phyloP scores from a whole-genome alignment of 257 asterid genomes.

The Petrea volubilis region DNA sequence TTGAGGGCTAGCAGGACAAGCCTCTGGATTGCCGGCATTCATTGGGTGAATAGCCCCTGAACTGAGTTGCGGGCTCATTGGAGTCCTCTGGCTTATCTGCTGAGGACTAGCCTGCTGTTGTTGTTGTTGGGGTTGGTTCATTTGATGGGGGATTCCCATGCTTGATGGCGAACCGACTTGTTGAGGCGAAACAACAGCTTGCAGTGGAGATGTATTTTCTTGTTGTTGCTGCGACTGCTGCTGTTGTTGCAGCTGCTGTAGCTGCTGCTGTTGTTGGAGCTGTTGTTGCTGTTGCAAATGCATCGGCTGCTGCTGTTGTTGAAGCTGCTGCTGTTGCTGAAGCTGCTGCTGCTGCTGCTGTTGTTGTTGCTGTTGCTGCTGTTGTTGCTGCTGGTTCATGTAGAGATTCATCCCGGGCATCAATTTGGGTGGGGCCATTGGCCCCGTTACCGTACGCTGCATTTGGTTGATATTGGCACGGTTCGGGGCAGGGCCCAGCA shows the following conservation, averaged over 20 bases:
- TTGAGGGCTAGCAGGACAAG: constrained; percentile 96
- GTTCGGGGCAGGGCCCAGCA: constrained; percentile 58
- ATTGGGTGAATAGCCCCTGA: constrained; percentile 81
- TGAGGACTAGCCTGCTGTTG: constrained; percentile 83
- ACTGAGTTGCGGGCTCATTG: constrained; percentile 96
- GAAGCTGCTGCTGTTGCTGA: constrained; percentile 39
- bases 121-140: constrained; percentile 51
- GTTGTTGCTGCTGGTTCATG: constrained; percentile 69
- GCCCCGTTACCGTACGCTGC: constrained; percentile 70
- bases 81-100: constrained; percentile 85
- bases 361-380: constrained; percentile 39
- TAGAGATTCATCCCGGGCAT: constrained; percentile 63
- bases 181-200: constrained; percentile 69
- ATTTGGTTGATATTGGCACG: constrained; percentile 69
- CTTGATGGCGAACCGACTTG: constrained; percentile 88
- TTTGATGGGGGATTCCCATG: constrained; percentile 64
- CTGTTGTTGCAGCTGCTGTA: constrained; percentile 39
- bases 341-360: constrained; percentile 35
- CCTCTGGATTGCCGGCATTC: constrained; percentile 68
- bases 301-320: constrained; percentile 36
- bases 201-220: constrained; percentile 68
- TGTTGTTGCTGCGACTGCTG: constrained; percentile 40
- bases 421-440: constrained; percentile 91
- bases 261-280: constrained; percentile 39
- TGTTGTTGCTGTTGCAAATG: constrained; percentile 35